Percentiles rank a stretch among this genome's conserved stretches.
phyloP scores from a whole-genome alignment of 2,329 filamentous ascomycete species.

The Sporothrix protearum region DNA sequence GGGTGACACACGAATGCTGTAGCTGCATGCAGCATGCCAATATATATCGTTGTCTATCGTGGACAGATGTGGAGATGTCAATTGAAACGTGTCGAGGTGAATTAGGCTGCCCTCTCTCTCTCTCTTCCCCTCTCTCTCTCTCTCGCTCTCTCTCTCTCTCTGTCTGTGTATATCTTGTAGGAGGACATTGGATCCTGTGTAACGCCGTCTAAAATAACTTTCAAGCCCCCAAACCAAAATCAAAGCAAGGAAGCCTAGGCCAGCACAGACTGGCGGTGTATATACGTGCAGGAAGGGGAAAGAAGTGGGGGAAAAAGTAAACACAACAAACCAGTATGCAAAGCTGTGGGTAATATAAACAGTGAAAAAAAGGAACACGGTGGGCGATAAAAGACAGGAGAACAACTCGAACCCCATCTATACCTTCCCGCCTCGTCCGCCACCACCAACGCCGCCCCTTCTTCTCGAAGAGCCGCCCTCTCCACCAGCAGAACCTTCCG shows the following conservation, averaged over 20 bases:
- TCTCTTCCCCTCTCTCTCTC: too few relatives aligned
- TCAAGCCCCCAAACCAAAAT: background rate
- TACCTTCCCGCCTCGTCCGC: slow-evolving; percentile 15
- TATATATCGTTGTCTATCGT: background rate
- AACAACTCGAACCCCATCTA: too few relatives aligned
- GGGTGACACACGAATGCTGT: background rate
- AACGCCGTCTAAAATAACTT: background rate
- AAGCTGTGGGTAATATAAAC: slow-evolving; percentile 5
- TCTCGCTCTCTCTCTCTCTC: background rate
- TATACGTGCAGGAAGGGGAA: background rate
- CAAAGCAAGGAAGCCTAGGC: background rate
- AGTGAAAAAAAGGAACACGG: background rate
- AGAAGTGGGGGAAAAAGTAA: background rate
- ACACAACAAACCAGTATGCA: slow-evolving; percentile 4
- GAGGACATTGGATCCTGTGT: background rate
- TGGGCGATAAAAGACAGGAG: too few relatives aligned
- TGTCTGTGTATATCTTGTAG: background rate
- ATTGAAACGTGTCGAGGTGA: slow-evolving; percentile 9
- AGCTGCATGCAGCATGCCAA: background rate
- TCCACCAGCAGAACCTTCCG: slow-evolving; percentile 1
- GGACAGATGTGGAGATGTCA: background rate
- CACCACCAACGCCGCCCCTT: slow-evolving; percentile 12
- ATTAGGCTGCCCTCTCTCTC: slow-evolving; percentile 7
- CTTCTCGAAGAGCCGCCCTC: background rate
- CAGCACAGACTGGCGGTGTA: background rate